Evolutionary conservation across 345 rosid genomes (phyloP).

Genomic region (Aethionema arabicum): DNA sequence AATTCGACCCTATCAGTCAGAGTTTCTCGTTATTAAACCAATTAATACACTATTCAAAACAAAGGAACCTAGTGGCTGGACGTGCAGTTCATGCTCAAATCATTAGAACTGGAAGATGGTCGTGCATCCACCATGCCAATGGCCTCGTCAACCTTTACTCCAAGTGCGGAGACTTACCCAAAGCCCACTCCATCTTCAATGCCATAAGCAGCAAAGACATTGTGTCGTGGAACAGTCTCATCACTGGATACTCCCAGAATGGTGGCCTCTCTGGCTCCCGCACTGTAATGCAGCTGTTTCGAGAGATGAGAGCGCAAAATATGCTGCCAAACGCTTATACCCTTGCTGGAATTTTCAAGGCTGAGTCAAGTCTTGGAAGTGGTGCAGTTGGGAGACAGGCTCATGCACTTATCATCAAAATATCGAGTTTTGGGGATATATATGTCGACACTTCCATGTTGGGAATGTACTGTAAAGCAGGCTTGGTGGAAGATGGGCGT

Average conservation of each 20-base stretch:
- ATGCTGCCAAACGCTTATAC: slow-evolving; percentile 73
- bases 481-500: slow-evolving; percentile 52
- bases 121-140: slow-evolving; percentile 53
- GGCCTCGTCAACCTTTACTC: slow-evolving; percentile 70
- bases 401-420: slow-evolving; percentile 61
- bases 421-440: slow-evolving; percentile 56
- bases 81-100: slow-evolving; percentile 62
- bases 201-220: slow-evolving; percentile 53
- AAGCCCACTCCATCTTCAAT: slow-evolving; percentile 59
- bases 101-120: slow-evolving; percentile 38
- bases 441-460: slow-evolving; percentile 77
- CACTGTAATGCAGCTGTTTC: slow-evolving; percentile 55
- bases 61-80: slow-evolving; percentile 50
- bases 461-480: slow-evolving; percentile 64
- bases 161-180: slow-evolving; percentile 52
- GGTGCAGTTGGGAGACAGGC: slow-evolving; percentile 55
- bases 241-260: slow-evolving; percentile 65
- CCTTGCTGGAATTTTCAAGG: slow-evolving; percentile 67
- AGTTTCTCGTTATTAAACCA: slow-evolving; percentile 43
- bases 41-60: slow-evolving; percentile 48
- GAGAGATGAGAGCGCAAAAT: slow-evolving; percentile 60
- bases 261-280: slow-evolving; percentile 50
- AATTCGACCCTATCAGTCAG: slow-evolving; percentile 36
- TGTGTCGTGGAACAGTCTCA: slow-evolving; percentile 82
- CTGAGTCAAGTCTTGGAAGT: slow-evolving; percentile 47